phyloP scores from a whole-genome alignment of 805 yeast genomes.

The Nakazawaea populi region DNA sequence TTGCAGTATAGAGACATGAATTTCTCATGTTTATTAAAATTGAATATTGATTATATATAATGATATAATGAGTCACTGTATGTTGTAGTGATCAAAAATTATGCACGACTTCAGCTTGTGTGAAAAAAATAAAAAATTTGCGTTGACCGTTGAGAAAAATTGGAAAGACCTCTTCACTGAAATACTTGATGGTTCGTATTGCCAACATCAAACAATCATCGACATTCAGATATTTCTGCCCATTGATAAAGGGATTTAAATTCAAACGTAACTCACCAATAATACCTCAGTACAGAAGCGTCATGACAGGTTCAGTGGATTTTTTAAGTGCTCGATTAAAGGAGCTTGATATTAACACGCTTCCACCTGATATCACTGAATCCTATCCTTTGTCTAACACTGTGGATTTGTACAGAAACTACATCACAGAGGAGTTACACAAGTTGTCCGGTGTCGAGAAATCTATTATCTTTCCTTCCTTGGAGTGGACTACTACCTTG shows the following conservation, averaged over 20 bases:
- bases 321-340: conserved; percentile 19
- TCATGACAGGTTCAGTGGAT: conserved; percentile 21
- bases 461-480: conserved; percentile 68
- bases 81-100: neutral
- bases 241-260: neutral
- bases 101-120: neutral
- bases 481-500: conserved; percentile 80
- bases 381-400: conserved; percentile 77
- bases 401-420: conserved; percentile 84
- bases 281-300: neutral
- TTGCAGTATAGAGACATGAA: too few species aligned
- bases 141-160: neutral
- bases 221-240: neutral
- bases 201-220: neutral
- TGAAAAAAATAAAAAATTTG: neutral
- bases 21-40: too few species aligned
- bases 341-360: conserved; percentile 18
- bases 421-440: conserved; percentile 74
- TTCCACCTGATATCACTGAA: conserved; percentile 43
- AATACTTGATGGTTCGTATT: conserved; percentile 1
- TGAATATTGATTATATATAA: too few species aligned
- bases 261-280: neutral
- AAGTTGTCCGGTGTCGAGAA: conserved; percentile 68
- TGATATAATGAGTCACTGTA: too few species aligned
- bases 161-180: neutral